Evolutionary conservation across 192 early-diverging fungal species (phyloP).

Genomic region (Piromyces sp.): DNA sequence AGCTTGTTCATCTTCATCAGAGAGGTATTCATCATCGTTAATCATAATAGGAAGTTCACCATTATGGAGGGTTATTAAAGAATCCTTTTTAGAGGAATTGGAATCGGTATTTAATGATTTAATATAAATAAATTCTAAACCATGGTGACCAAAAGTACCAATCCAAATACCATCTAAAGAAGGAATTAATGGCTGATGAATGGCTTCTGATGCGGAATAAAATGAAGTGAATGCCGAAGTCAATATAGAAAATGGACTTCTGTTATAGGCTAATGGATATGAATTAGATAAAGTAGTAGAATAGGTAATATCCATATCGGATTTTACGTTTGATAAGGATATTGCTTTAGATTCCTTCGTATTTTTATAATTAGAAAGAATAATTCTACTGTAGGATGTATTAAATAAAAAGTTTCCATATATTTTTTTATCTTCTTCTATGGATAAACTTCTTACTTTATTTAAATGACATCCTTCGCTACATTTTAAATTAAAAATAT

Average conservation of each 20-base stretch:
- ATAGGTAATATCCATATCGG: not conserved
- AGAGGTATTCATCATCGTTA: not conserved
- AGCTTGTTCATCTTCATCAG: not conserved
- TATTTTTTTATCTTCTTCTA: not conserved
- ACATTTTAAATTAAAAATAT: not conserved
- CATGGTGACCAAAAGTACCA: not conserved
- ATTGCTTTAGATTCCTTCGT: not conserved
- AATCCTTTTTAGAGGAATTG: not conserved
- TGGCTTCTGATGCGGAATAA: not conserved
- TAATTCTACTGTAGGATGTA: not conserved
- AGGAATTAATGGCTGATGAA: not conserved
- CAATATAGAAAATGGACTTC: not conserved
- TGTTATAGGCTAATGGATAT: not conserved
- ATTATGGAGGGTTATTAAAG: not conserved
- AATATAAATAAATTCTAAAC: not conserved
- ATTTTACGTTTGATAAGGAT: not conserved
- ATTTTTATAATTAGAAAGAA: not conserved
- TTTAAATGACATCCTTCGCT: not conserved
- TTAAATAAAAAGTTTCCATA: not conserved
- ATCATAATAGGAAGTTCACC: not conserved
- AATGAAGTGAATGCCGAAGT: not conserved
- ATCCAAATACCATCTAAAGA: not conserved
- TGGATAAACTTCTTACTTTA: not conserved
- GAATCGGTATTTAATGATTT: not conserved
- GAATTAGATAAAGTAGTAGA: not conserved